A percentile compares a stretch with the other conserved stretches of the same genome.
phyloP scores from a whole-genome alignment of 2,329 filamentous ascomycete genomes.

The Juglanconis juglandina region DNA sequence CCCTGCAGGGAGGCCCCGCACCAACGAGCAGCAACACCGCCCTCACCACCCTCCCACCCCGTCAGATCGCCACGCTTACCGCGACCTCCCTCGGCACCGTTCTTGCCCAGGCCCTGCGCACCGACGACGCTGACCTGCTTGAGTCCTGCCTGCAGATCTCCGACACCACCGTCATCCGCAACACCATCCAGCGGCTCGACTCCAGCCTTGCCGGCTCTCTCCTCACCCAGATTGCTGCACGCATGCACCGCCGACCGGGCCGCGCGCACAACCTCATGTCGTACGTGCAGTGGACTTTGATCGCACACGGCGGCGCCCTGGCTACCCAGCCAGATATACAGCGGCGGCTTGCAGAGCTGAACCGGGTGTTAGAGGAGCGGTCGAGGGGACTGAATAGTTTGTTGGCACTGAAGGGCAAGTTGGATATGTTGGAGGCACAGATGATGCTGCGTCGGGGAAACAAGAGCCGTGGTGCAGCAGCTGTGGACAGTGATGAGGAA shows the following conservation, averaged over 20 bases:
- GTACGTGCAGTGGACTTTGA: conserved; percentile 94
- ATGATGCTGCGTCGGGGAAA: conserved; percentile 66
- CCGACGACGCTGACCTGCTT: conserved; percentile 83
- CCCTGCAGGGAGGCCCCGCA: conserved; percentile 43
- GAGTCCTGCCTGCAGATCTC: conserved; percentile 86
- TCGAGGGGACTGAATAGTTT: conserved; percentile 78
- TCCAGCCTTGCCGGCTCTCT: conserved; percentile 76
- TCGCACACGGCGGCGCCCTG: conserved; percentile 87
- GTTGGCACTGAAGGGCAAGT: conserved; percentile 85
- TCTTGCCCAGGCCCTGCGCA: conserved; percentile 88
- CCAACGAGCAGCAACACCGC: conserved; percentile 26
- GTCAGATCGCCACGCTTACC: conserved; percentile 58
- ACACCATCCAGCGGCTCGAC: conserved; percentile 87
- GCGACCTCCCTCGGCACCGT: conserved; percentile 85
- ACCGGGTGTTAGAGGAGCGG: conserved; percentile 83
- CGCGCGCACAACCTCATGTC: conserved; percentile 86
- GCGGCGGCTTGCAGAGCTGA: conserved; percentile 71
- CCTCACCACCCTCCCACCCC: conserved; percentile 35
- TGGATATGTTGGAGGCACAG: conserved; percentile 91
- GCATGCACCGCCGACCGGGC: conserved; percentile 82
- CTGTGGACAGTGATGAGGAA: conserved; percentile 51
- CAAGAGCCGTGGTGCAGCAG: conserved; percentile 49
- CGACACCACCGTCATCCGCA: conserved; percentile 73
- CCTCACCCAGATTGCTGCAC: conserved; percentile 79
- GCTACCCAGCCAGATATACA: conserved; percentile 82